phyloP scores from a whole-genome alignment of 1,139 yeast species.

The Debaryomycetaceae sp. region DNA sequence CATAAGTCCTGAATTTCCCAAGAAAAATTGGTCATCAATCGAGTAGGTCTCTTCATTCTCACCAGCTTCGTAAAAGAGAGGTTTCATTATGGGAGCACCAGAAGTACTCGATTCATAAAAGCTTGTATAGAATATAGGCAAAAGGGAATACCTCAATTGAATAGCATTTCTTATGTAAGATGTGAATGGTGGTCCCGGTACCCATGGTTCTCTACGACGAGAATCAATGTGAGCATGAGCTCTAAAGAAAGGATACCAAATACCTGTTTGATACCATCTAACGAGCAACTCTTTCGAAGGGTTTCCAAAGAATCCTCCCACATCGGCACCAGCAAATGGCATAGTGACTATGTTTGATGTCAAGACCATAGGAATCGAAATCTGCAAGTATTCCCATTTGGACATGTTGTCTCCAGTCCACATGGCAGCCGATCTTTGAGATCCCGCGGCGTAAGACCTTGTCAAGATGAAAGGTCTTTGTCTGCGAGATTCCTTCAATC shows the following conservation, averaged over 20 bases:
- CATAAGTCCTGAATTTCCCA: slow-evolving; percentile 70
- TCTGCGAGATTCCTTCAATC: slow-evolving; percentile 42
- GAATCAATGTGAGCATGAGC: slow-evolving; percentile 97
- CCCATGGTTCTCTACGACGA: slow-evolving; percentile 89
- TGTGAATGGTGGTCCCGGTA: slow-evolving; percentile 74
- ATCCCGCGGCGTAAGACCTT: slow-evolving; percentile 83
- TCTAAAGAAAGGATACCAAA: slow-evolving; percentile 94
- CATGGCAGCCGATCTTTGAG: slow-evolving; percentile 87
- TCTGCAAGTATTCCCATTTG: slow-evolving; percentile 79
- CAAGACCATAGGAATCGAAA: slow-evolving; percentile 83
- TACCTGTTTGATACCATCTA: slow-evolving; percentile 95
- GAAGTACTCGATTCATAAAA: slow-evolving; percentile 58
- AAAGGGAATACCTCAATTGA: slow-evolving; percentile 64
- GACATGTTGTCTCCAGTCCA: slow-evolving; percentile 99
- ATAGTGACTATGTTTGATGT: slow-evolving; percentile 80
- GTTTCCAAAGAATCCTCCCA: slow-evolving; percentile 93
- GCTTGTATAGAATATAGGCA: slow-evolving; percentile 81
- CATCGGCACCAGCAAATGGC: slow-evolving; percentile 96
- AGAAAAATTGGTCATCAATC: slow-evolving; percentile 79
- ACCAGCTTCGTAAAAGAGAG: slow-evolving; percentile 68
- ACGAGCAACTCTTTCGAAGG: slow-evolving; percentile 77
- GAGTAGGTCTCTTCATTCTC: slow-evolving; percentile 46
- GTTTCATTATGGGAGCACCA: slow-evolving; percentile 75
- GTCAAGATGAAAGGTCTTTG: slow-evolving; percentile 88
- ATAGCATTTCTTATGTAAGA: slow-evolving; percentile 67